phyloP scores from a whole-genome alignment of 2,329 filamentous ascomycete genomes.

The Beauveria brongniartii region DNA sequence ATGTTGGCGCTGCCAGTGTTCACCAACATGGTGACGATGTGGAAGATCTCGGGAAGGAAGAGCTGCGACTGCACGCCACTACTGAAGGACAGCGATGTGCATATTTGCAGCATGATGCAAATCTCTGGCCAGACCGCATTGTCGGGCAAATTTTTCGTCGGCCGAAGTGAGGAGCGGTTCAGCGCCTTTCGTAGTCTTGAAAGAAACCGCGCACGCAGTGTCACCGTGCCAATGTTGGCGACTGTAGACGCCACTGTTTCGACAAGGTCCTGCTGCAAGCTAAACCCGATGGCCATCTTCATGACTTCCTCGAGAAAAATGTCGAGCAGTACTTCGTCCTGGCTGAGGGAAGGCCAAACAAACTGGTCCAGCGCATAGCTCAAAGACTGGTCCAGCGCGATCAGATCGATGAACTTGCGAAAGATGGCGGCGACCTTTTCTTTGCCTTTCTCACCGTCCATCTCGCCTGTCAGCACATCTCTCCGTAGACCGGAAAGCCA shows the following conservation, averaged over 20 bases:
- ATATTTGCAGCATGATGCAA: conserved; percentile 58
- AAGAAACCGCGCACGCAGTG: conserved; percentile 56
- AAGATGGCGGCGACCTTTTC: conserved; percentile 58
- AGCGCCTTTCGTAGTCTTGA: conserved; percentile 58
- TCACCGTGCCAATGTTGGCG: conserved; percentile 55
- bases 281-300: conserved; percentile 51
- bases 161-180: conserved; percentile 57
- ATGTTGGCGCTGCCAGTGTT: conserved; percentile 54
- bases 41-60: conserved; percentile 61
- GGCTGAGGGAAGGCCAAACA: conserved; percentile 56
- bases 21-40: conserved; percentile 62
- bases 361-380: conserved; percentile 54
- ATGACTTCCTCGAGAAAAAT: conserved; percentile 60
- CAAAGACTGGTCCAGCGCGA: conserved; percentile 51
- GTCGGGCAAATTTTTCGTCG: conserved; percentile 57
- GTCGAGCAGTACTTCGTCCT: conserved; percentile 57
- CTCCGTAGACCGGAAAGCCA: conserved; percentile 57
- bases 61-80: conserved; percentile 59
- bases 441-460: conserved; percentile 56
- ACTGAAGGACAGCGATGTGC: conserved; percentile 58
- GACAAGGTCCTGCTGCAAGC: conserved; percentile 49
- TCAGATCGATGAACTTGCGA: conserved; percentile 58
- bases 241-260: conserved; percentile 56
- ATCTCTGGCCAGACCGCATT: conserved; percentile 64
- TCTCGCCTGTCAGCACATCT: conserved; percentile 48